phyloP scores from a whole-genome alignment of 2,329 filamentous ascomycete species.

The Fusarium irregulare region DNA sequence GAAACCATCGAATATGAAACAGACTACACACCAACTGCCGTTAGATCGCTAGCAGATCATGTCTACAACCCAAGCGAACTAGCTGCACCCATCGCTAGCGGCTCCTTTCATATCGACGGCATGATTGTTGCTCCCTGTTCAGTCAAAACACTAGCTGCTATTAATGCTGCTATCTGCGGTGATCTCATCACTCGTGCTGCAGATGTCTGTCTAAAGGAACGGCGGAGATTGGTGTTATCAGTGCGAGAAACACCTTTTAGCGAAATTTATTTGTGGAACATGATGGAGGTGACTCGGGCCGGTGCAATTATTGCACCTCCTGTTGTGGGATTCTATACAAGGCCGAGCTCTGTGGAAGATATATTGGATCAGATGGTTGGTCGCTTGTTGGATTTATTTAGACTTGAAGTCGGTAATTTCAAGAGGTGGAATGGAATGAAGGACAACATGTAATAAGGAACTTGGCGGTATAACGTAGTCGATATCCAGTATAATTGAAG shows the following conservation, averaged over 20 bases:
- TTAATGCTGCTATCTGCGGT: constrained; percentile 14
- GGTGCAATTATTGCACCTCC: constrained; percentile 25
- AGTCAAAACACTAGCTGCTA: constrained; percentile 13
- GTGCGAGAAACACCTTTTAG: constrained; percentile 16
- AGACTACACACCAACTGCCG: constrained; percentile 49
- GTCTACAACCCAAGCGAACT: constrained; percentile 57
- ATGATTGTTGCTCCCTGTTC: constrained; percentile 25
- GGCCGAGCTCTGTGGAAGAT: constrained; percentile 10
- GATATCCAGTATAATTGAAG: too few relatives aligned
- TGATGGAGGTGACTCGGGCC: constrained; percentile 9
- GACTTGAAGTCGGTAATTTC: constrained; percentile 8
- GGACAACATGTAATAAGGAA: not conserved
- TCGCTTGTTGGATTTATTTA: constrained; percentile 24
- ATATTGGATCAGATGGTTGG: constrained; percentile 25
- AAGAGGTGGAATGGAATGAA: constrained; percentile 6
- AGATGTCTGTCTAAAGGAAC: constrained; percentile 24
- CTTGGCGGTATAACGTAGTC: too few relatives aligned
- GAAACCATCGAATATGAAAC: constrained; percentile 62
- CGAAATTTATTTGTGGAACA: constrained; percentile 25
- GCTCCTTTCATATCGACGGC: constrained; percentile 15
- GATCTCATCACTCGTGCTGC: constrained; percentile 16
- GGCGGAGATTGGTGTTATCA: not conserved
- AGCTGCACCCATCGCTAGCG: constrained; percentile 48
- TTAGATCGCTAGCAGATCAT: constrained; percentile 54
- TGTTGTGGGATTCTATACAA: constrained; percentile 19